A percentile compares a stretch with the other conserved stretches of the same genome.
Conservation (phyloP, 148 eudicot genomes). For the Nyssa sinensis region DNA sequence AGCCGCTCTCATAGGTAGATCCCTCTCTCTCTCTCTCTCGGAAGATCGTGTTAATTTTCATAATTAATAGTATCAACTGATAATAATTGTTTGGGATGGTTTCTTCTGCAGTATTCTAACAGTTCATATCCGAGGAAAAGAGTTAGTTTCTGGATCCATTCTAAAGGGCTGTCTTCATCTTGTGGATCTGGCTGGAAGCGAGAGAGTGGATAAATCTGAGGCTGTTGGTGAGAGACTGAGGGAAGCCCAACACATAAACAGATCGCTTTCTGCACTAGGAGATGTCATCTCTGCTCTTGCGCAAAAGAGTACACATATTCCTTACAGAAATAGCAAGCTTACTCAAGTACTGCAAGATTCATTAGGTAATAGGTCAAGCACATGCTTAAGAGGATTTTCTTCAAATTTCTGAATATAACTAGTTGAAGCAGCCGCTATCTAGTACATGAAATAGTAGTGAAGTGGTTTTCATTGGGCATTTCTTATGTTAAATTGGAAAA, state of each 20-base stretch:
- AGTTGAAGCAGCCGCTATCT: no score
- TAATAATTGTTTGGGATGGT: not conserved
- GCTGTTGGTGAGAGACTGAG: constrained; percentile 93
- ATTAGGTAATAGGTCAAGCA: constrained; percentile 48
- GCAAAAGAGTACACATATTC: constrained; percentile 88
- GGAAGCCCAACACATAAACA: constrained; percentile 97
- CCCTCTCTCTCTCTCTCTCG: not conserved
- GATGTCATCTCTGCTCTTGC: constrained; percentile 95
- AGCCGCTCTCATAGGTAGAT: constrained; percentile 95
- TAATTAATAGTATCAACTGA: not conserved
- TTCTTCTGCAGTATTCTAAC: constrained; percentile 69
- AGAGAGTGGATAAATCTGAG: constrained; percentile 94
- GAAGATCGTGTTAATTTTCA: not conserved
- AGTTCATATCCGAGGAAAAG: constrained; percentile 89
- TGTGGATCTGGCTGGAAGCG: constrained; percentile 98
- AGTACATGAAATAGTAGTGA: not conserved
- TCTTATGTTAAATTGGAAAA: no score
- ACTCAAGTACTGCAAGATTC: constrained; percentile 98
- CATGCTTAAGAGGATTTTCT: not conserved
- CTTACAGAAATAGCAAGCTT: constrained; percentile 97
- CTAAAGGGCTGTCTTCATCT: constrained; percentile 89
- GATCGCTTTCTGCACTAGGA: constrained; percentile 93
- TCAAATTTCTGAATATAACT: no score
- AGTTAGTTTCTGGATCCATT: constrained; percentile 66
- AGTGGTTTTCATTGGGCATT: not conserved